phyloP scores from a whole-genome alignment of 2,329 filamentous ascomycete species.

The Aureobasidium zeae region DNA sequence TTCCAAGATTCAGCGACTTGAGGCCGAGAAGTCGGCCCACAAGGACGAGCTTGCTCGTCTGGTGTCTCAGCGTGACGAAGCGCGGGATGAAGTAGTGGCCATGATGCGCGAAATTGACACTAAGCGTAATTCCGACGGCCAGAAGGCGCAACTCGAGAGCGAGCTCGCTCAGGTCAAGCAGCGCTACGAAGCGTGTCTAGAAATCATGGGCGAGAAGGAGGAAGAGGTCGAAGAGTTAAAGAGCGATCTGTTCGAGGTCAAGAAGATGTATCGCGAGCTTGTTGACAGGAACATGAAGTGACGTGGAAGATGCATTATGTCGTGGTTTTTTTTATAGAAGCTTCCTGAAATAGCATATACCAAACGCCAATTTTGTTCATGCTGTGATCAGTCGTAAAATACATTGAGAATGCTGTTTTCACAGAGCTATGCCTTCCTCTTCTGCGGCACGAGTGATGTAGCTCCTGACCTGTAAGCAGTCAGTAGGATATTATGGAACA shows the following conservation, averaged over 20 bases:
- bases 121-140: slow-evolving; percentile 51
- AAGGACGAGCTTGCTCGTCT: slow-evolving; percentile 79
- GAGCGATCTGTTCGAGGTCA: slow-evolving; percentile 84
- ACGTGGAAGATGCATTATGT: background rate
- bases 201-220: slow-evolving; percentile 95
- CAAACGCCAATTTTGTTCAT: background rate
- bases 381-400: background rate
- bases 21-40: slow-evolving; percentile 80
- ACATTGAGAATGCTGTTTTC: background rate
- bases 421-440: slow-evolving; percentile 67
- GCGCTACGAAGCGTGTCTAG: slow-evolving; percentile 81
- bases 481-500: background rate
- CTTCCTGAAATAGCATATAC: no score
- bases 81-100: slow-evolving; percentile 78
- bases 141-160: slow-evolving; percentile 55
- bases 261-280: slow-evolving; percentile 90
- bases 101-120: slow-evolving; percentile 80
- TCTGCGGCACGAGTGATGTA: slow-evolving; percentile 74
- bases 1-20: slow-evolving; percentile 78
- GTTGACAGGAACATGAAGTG: slow-evolving; percentile 47
- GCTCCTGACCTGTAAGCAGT: slow-evolving; percentile 32
- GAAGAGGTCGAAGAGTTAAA: slow-evolving; percentile 85
- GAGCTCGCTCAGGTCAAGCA: slow-evolving; percentile 61
- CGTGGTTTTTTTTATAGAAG: no score
- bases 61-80: slow-evolving; percentile 79